Conservation (phyloP, 2,329 filamentous ascomycete genomes). For the Septoria petroselini region DNA sequence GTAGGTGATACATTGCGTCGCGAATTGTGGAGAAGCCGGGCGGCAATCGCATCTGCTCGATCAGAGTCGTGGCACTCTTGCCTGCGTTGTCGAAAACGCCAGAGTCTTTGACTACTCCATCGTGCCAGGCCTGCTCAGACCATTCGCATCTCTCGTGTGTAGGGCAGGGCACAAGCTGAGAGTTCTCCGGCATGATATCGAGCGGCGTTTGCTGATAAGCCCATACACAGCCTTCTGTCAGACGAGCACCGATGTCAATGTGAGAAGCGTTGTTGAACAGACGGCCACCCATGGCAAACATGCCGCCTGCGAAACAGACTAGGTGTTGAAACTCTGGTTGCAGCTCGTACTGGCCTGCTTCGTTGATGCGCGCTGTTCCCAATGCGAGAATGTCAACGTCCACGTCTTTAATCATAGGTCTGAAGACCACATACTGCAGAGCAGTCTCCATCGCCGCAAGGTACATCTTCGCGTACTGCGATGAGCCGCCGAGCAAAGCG, state of each 20-base stretch:
- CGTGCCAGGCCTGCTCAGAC: constrained; percentile 47
- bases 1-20: constrained; percentile 61
- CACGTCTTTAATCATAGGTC: constrained; percentile 45
- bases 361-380: constrained; percentile 41
- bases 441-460: constrained; percentile 48
- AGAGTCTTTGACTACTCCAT: constrained; percentile 39
- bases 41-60: constrained; percentile 48
- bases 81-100: constrained; percentile 26
- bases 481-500: constrained; percentile 30
- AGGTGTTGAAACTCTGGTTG: constrained; percentile 56
- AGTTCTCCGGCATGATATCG: constrained; percentile 61
- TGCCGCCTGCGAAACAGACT: constrained; percentile 67
- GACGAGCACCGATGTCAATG: constrained; percentile 54
- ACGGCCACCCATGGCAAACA: constrained; percentile 65
- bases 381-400: constrained; percentile 47
- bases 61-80: constrained; percentile 33
- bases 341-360: constrained; percentile 29
- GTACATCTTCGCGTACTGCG: constrained; percentile 47
- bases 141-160: constrained; percentile 43
- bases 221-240: constrained; percentile 64
- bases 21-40: constrained; percentile 56
- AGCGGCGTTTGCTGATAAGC: constrained; percentile 57
- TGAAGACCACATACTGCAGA: constrained; percentile 45
- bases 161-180: constrained; percentile 50
- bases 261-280: constrained; percentile 57